Evolutionary conservation across 768 basidiomycete genomes (phyloP).

Genomic region (Porpolomopsis calyptriformis): DNA sequence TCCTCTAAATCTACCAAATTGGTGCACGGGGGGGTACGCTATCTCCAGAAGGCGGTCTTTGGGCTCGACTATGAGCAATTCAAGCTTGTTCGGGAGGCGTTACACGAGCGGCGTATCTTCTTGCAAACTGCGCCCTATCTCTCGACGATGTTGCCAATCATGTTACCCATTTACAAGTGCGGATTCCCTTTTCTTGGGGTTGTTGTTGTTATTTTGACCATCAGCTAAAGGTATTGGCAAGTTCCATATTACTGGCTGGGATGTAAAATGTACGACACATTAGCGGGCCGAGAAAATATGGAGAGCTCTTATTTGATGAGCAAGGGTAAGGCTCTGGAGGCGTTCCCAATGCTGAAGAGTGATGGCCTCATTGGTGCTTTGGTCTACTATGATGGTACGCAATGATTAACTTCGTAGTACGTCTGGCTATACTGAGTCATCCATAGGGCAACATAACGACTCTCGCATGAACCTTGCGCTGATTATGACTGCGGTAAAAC

Average conservation of each 20-base stretch:
- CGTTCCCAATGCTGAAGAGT: slow-evolving; percentile 92
- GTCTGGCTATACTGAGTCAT: slow-evolving; percentile 3
- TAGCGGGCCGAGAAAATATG: slow-evolving; percentile 97
- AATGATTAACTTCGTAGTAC: slow-evolving; percentile 32
- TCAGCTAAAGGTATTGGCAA: slow-evolving; percentile 73
- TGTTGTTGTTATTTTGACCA: slow-evolving; percentile 7
- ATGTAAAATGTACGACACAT: slow-evolving; percentile 90
- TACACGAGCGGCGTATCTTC: slow-evolving; percentile 89
- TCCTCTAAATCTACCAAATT: slow-evolving; percentile 97
- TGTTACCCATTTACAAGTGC: slow-evolving; percentile 92
- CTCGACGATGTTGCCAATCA: slow-evolving; percentile 87
- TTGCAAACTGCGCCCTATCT: slow-evolving; percentile 93
- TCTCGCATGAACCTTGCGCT: slow-evolving; percentile 96
- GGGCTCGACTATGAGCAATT: slow-evolving; percentile 95
- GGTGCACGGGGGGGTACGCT: slow-evolving; percentile 95
- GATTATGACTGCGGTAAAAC: slow-evolving; percentile 87
- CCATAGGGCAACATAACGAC: slow-evolving; percentile 90
- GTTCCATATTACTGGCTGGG: slow-evolving; percentile 93
- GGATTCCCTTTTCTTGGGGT: slow-evolving; percentile 12
- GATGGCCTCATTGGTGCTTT: slow-evolving; percentile 89
- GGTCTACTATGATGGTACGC: slow-evolving; percentile 91
- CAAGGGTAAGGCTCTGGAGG: slow-evolving; percentile 84
- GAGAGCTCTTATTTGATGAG: slow-evolving; percentile 92
- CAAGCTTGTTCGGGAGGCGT: slow-evolving; percentile 91
- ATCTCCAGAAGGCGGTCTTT: slow-evolving; percentile 92